Percentiles rank a stretch among this genome's conserved stretches.
Evolutionary conservation across 202 grass and related monocot genomes (phyloP).

Genomic region (Setaria italica): DNA sequence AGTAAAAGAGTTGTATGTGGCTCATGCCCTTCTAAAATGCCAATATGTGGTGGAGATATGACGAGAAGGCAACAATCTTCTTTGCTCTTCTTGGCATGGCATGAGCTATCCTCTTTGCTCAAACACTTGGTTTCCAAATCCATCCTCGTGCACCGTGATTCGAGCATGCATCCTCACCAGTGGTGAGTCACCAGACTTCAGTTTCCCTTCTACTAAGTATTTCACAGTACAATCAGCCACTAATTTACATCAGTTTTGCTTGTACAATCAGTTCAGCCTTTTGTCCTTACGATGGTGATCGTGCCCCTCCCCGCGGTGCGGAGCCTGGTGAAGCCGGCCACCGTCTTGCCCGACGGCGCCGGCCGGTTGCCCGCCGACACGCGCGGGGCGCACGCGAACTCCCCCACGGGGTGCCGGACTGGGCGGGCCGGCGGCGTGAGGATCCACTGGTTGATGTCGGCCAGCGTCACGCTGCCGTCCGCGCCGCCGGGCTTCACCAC

Average conservation of each 20-base stretch:
- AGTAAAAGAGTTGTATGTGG: too few relatives aligned
- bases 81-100: not conserved
- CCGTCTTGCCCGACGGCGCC: constrained; percentile 77
- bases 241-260: constrained; percentile 14
- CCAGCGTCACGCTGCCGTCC: constrained; percentile 74
- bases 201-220: not conserved
- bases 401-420: constrained; percentile 82
- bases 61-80: too few relatives aligned
- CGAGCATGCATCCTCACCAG: not conserved
- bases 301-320: constrained; percentile 76
- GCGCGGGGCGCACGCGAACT: constrained; percentile 65
- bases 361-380: constrained; percentile 42
- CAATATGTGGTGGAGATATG: too few relatives aligned
- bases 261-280: constrained; percentile 37
- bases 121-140: not conserved
- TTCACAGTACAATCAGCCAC: not conserved
- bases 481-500: constrained; percentile 76
- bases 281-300: constrained; percentile 83
- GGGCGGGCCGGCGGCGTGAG: constrained; percentile 68
- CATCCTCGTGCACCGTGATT: constrained; percentile 4
- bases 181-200: not conserved
- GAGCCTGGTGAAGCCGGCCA: constrained; percentile 76
- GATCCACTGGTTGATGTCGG: constrained; percentile 82
- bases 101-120: too few relatives aligned
- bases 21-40: too few relatives aligned